phyloP scores from a whole-genome alignment of 768 basidiomycete species.

The Suillus sp. region DNA sequence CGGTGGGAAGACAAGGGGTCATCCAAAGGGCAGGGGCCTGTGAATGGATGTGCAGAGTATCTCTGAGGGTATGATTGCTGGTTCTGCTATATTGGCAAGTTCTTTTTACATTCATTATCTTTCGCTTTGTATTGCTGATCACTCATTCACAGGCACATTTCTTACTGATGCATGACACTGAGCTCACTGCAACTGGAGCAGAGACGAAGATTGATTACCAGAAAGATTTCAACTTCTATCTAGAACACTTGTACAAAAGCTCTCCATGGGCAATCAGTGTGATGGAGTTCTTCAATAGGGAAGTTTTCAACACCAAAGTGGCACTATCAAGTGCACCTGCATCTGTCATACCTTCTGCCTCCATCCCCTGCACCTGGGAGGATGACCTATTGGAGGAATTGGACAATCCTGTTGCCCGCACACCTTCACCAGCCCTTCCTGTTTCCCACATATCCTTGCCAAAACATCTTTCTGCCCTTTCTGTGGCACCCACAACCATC shows the following conservation, averaged over 20 bases:
- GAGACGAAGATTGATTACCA: conserved; percentile 7
- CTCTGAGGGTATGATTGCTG: conserved; percentile 1
- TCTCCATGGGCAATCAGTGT: not conserved
- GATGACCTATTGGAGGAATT: conserved; percentile 8
- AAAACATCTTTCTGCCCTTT: too few relatives aligned
- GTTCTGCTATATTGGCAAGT: conserved; percentile 5
- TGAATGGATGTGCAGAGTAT: not conserved
- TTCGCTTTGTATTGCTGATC: not conserved
- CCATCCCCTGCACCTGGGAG: conserved; percentile 12
- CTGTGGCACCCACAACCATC: too few relatives aligned
- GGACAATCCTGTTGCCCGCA: not conserved
- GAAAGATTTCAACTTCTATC: conserved; percentile 3
- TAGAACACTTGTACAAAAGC: conserved; percentile 2
- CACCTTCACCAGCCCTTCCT: not conserved
- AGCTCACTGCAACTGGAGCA: not conserved
- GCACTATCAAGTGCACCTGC: not conserved
- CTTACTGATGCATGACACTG: not conserved
- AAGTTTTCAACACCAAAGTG: not conserved
- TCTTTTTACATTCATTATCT: not conserved
- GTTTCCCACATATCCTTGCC: too few relatives aligned
- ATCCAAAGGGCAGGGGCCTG: not conserved
- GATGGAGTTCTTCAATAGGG: conserved; percentile 5
- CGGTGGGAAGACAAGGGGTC: conserved; percentile 4
- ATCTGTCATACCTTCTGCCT: not conserved
- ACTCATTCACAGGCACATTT: not conserved